A percentile compares a stretch with the other conserved stretches of the same genome.
These are phyloP conservation scores for Aureobasidium sp. DNA, from an alignment of 2,329 filamentous ascomycete genomes.

Conservation along the genomic window DNA sequence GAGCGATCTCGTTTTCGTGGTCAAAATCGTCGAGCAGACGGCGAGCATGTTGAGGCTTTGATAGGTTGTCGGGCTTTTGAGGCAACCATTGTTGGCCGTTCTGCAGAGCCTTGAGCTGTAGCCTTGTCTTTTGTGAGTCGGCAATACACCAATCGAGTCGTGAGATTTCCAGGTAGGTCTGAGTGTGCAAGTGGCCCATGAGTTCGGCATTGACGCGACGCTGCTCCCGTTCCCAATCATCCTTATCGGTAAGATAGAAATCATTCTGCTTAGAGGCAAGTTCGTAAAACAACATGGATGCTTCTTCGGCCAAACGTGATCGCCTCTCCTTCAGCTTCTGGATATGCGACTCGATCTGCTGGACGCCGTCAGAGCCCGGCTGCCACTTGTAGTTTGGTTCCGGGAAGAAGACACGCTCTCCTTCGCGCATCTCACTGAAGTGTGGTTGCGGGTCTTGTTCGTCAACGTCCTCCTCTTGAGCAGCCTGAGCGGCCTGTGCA, in stretches of 20 bases:
- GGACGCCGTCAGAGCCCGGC: constrained; percentile 4
- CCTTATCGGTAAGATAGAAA: constrained; percentile 13
- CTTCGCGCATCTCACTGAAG: constrained; percentile 17
- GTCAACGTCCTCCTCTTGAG: constrained; percentile 11
- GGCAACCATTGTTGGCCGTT: constrained; percentile 16
- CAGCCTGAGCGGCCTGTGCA: background rate
- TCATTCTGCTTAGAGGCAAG: constrained; percentile 19
- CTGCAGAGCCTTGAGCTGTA: constrained; percentile 18
- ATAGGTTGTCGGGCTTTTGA: background rate
- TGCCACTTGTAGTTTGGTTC: constrained; percentile 18
- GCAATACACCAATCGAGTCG: constrained; percentile 22
- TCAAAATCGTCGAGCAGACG: constrained; percentile 14
- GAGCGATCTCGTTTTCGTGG: constrained; percentile 7
- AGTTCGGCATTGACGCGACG: constrained; percentile 14
- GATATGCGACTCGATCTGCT: constrained; percentile 17
- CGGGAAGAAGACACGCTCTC: constrained; percentile 17
- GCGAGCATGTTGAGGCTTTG: constrained; percentile 4
- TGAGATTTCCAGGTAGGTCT: constrained; percentile 18
- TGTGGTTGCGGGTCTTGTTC: constrained; percentile 18
- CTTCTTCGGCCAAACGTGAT: constrained; percentile 15
- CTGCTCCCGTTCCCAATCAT: constrained; percentile 4
- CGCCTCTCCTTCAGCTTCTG: constrained; percentile 12
- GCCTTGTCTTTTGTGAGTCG: constrained; percentile 20
- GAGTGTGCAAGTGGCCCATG: constrained; percentile 18
- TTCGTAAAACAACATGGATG: constrained; percentile 18